A percentile compares a stretch with the other conserved stretches of the same genome.
Evolutionary conservation across 768 basidiomycete species (phyloP).

Genomic region (Tephrocybe sp.): DNA sequence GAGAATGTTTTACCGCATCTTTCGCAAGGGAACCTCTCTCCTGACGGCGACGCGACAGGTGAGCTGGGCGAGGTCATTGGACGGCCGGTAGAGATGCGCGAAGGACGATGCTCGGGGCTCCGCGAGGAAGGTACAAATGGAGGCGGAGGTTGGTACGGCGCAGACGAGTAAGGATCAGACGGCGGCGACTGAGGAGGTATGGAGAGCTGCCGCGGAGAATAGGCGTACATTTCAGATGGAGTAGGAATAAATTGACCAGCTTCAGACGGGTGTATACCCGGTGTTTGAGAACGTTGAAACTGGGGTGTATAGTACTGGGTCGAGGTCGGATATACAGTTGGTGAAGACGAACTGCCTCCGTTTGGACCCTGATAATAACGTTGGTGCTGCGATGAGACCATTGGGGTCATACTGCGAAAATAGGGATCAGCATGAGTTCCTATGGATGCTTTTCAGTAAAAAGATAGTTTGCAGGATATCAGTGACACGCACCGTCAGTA

Average conservation of each 20-base stretch:
- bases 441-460: neutral
- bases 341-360: constrained; percentile 18
- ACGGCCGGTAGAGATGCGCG: constrained; percentile 39
- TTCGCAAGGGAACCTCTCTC: constrained; percentile 70
- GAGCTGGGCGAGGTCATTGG: constrained; percentile 38
- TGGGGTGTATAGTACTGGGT: constrained; percentile 21
- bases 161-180: constrained; percentile 19
- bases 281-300: constrained; percentile 19
- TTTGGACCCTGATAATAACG: constrained; percentile 22
- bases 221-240: constrained; percentile 41
- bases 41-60: constrained; percentile 39
- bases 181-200: constrained; percentile 23
- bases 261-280: constrained; percentile 19
- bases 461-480: neutral
- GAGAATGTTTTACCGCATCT: constrained; percentile 79
- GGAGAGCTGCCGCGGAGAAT: constrained; percentile 22
- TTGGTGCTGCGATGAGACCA: constrained; percentile 26
- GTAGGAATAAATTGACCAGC: constrained; percentile 44
- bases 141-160: constrained; percentile 23
- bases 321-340: constrained; percentile 17
- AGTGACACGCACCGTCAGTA: constrained; percentile 13
- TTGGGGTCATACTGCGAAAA: constrained; percentile 37
- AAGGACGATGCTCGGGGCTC: constrained; percentile 29
- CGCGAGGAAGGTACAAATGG: constrained; percentile 29
- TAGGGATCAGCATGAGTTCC: constrained; percentile 23